A percentile compares a stretch with the other conserved stretches of the same genome.
Evolutionary conservation across 139 green algal genomes (phyloP).

Genomic region (Chlamydomonas schloesseri): DNA sequence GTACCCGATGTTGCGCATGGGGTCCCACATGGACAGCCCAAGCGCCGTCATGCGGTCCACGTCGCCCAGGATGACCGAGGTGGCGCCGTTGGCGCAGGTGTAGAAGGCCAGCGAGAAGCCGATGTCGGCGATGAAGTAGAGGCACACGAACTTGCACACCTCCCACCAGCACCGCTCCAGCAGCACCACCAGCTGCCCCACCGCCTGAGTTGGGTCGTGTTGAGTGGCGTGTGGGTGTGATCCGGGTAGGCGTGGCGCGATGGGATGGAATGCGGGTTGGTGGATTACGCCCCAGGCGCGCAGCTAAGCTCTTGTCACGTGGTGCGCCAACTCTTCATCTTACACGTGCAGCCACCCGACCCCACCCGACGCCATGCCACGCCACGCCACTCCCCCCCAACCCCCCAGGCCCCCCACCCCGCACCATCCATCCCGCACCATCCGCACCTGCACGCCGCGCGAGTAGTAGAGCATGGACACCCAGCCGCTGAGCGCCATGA

Average conservation of each 20-base stretch:
- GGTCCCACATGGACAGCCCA: neutral
- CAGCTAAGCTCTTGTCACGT: too few species aligned
- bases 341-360: too few species aligned
- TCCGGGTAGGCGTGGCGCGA: too few species aligned
- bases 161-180: constrained; percentile 61
- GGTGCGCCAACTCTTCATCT: too few species aligned
- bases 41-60: neutral
- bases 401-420: too few species aligned
- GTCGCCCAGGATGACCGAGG: neutral
- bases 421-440: neutral
- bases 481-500: constrained; percentile 67
- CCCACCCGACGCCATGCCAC: too few species aligned
- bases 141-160: constrained; percentile 57
- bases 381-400: too few species aligned
- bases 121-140: constrained; percentile 65
- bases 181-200: constrained; percentile 57
- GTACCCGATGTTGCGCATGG: constrained; percentile 36
- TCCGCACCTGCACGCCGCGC: constrained; percentile 38
- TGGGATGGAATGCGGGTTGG: too few species aligned
- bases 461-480: constrained; percentile 60
- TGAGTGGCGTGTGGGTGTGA: too few species aligned
- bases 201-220: constrained; percentile 9
- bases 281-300: too few species aligned
- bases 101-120: constrained; percentile 73
- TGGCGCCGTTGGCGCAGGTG: constrained; percentile 52